Evolutionary conservation across 2,329 filamentous ascomycete species (phyloP).

Genomic region (Aspergillus neoniger): DNA sequence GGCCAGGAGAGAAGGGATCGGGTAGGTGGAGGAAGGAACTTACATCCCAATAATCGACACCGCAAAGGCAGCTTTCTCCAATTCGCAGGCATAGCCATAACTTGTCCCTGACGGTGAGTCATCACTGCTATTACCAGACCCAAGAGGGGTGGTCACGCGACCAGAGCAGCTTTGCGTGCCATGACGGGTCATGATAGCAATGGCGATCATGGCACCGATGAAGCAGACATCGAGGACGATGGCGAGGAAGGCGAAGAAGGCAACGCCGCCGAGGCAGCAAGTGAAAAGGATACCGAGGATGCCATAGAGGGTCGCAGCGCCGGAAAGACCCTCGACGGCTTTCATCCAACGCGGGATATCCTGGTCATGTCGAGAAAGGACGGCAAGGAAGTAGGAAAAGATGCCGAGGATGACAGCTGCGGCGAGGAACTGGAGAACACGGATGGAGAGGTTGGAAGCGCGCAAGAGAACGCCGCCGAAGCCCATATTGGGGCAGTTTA

Average conservation of each 20-base stretch:
- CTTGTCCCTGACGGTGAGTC: slow-evolving; percentile 52
- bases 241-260: slow-evolving; percentile 70
- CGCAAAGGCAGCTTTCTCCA: slow-evolving; percentile 76
- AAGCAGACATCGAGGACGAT: slow-evolving; percentile 78
- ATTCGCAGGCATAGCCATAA: slow-evolving; percentile 65
- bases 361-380: slow-evolving; percentile 65
- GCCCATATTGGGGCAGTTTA: slow-evolving; percentile 53
- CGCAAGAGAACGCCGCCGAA: slow-evolving; percentile 66
- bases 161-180: slow-evolving; percentile 69
- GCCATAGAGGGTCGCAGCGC: slow-evolving; percentile 73
- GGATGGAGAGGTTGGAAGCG: slow-evolving; percentile 68
- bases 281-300: slow-evolving; percentile 71
- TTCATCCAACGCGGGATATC: slow-evolving; percentile 66
- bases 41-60: slow-evolving; percentile 77
- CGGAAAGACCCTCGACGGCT: slow-evolving; percentile 77
- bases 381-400: slow-evolving; percentile 81
- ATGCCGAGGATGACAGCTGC: slow-evolving; percentile 73
- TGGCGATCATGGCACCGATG: slow-evolving; percentile 74
- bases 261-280: slow-evolving; percentile 75
- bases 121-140: slow-evolving; percentile 58
- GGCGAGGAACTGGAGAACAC: slow-evolving; percentile 72
- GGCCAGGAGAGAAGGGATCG: not conserved
- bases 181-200: slow-evolving; percentile 71
- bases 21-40: slow-evolving; percentile 31
- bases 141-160: slow-evolving; percentile 67